These are phyloP conservation scores for Candida khao-thaluensis DNA, from an alignment of 805 yeast species.

Conservation along the genomic window DNA sequence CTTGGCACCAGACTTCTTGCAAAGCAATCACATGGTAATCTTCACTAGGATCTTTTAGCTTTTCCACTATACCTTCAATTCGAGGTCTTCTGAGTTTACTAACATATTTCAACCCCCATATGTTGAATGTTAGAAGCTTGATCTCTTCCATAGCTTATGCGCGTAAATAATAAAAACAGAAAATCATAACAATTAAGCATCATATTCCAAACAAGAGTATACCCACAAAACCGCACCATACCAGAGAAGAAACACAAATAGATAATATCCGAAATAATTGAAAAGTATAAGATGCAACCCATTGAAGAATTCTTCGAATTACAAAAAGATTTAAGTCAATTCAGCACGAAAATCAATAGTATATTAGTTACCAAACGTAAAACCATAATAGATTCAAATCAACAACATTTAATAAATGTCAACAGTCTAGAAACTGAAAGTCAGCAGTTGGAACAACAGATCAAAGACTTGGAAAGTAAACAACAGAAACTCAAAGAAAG, in stretches of 20 bases:
- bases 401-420: conserved; percentile 29
- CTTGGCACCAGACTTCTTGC: conserved; percentile 92
- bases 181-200: too few relatives aligned
- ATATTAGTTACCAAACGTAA: conserved; percentile 24
- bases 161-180: conserved; percentile 1
- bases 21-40: conserved; percentile 82
- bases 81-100: conserved; percentile 69
- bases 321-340: conserved; percentile 13
- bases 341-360: conserved; percentile 12
- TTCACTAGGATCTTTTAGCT: conserved; percentile 38
- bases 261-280: too few relatives aligned
- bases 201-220: too few relatives aligned
- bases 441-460: conserved; percentile 27
- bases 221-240: too few relatives aligned
- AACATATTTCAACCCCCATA: conserved; percentile 88
- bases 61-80: conserved; percentile 69
- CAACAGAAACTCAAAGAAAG: conserved; percentile 28
- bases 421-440: conserved; percentile 32
- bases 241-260: too few relatives aligned
- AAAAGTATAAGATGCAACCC: conserved; percentile 4
- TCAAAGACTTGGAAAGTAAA: conserved; percentile 26
- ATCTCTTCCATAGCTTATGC: conserved; percentile 19
- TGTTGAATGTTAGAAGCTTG: conserved; percentile 65
- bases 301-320: conserved; percentile 14
- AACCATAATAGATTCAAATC: conserved; percentile 31